Base-by-base conservation (phyloP, 768 basidiomycete genomes). In the Boletus sp. region DNA sequence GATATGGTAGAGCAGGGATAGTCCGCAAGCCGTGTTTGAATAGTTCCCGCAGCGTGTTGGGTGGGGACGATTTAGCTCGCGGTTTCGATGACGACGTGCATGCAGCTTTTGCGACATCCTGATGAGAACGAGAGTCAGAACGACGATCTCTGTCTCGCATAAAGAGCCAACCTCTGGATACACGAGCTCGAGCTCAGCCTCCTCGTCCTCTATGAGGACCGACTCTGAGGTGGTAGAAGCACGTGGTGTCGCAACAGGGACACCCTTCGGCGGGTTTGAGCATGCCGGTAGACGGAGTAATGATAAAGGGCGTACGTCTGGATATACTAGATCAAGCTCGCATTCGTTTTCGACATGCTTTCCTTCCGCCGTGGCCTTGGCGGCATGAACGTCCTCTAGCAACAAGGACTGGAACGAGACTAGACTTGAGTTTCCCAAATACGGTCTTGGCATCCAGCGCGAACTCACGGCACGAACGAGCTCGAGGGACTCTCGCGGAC, bases 311-410 rank as follows among this genome's bases (percentile, higher is more conserved):
- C 62, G 39, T 18, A 70, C 68, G 24, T 67, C 61, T 11, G 70
- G 68, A 56, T 71, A 71, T 0, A 59, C 28, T 3, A 69, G 41
- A 7, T 69, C 60, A 5, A 57, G 14, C 20, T 67, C 60, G 20
- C 15, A 17, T 1, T 58, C 64, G 9, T 57, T 24, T 2, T 54
- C 47, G 12, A 29, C 30, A 1, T 7, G 18, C 53, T 15, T 12
- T n/a, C 10, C 10, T 15, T 36, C 12, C 33, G 35, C 28, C 10
- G 54, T 11, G 6, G 1, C 44, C 9, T 2, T 37, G 8, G 40
- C 17, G 17, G n/a, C 24, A 9, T 1, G 28, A 33, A 9, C 18
- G 14, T 39, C n/a, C 17, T 29, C 42, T 24, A 5, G 29, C 45
- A 32, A 36, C 39, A 29, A n/a, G 18, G 50, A 54, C 56, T 54